Conservation (phyloP, 495 filamentous ascomycete genomes). For the Penicillium soppii region DNA sequence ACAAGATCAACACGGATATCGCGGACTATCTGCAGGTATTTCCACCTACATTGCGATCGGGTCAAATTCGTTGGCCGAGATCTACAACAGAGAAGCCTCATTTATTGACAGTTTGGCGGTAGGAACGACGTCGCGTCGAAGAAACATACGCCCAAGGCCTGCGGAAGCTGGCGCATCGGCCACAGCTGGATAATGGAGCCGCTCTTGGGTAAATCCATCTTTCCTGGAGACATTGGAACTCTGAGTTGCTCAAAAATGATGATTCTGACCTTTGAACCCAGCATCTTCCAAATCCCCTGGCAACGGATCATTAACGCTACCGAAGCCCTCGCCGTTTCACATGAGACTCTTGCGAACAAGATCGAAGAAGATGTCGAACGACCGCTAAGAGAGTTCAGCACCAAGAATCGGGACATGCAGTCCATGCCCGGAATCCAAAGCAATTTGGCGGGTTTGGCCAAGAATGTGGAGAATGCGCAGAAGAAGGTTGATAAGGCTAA, state of each 20-base stretch:
- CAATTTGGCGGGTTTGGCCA: constrained; percentile 78
- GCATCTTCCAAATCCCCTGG: constrained; percentile 91
- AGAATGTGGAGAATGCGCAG: constrained; percentile 78
- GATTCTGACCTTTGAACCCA: constrained; percentile 34
- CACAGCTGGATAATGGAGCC: constrained; percentile 68
- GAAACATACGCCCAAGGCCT: constrained; percentile 85
- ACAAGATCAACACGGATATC: constrained; percentile 83
- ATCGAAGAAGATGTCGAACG: constrained; percentile 91
- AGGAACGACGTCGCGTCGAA: constrained; percentile 94
- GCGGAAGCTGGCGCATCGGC: constrained; percentile 70
- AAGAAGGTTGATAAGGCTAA: constrained; percentile 85
- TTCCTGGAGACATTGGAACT: background rate
- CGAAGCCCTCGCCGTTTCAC: constrained; percentile 77
- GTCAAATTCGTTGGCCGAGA: constrained; percentile 8
- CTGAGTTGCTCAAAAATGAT: background rate
- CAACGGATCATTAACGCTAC: constrained; percentile 81
- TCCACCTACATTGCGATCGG: background rate
- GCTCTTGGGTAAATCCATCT: constrained; percentile 73
- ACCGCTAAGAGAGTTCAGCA: constrained; percentile 71
- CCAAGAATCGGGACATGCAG: constrained; percentile 77
- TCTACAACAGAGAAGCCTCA: background rate
- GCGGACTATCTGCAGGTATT: constrained; percentile 96
- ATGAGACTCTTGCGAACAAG: constrained; percentile 76
- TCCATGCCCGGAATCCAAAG: constrained; percentile 79
- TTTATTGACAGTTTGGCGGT: constrained; percentile 12